Conservation (phyloP, 805 yeast species). For the Diddensiella transvaalensis region DNA sequence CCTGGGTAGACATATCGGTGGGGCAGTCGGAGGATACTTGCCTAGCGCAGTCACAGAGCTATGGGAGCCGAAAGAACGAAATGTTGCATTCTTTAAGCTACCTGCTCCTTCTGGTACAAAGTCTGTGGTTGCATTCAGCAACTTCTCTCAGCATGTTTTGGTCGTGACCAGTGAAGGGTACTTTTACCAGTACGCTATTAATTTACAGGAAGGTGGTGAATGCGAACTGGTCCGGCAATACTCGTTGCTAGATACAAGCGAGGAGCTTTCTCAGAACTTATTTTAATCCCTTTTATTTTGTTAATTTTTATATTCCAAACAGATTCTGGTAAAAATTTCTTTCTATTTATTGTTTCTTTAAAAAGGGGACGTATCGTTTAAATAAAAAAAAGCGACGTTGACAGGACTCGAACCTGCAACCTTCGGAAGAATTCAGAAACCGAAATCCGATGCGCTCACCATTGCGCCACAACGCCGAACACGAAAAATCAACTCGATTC, state of each 20-base stretch:
- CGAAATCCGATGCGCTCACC: slow-evolving; percentile 35
- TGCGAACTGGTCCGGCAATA: slow-evolving; percentile 76
- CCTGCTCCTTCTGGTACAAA: slow-evolving; percentile 37
- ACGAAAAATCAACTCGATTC: no score
- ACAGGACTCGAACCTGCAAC: slow-evolving; percentile 36
- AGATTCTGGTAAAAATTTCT: not conserved
- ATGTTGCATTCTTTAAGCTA: slow-evolving; percentile 83
- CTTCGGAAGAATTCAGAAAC: slow-evolving; percentile 28
- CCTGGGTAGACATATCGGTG: slow-evolving; percentile 25
- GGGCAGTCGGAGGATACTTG: slow-evolving; percentile 64
- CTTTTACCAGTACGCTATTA: slow-evolving; percentile 75
- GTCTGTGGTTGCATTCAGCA: slow-evolving; percentile 37
- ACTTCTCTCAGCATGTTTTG: slow-evolving; percentile 41
- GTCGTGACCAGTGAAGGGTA: slow-evolving; percentile 81
- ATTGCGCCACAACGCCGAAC: slow-evolving; percentile 32
- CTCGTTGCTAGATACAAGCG: slow-evolving; percentile 38
- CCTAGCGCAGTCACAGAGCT: slow-evolving; percentile 79
- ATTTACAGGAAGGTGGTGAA: slow-evolving; percentile 89
- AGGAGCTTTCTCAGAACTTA: slow-evolving; percentile 4
- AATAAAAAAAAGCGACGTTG: slow-evolving; percentile 27
- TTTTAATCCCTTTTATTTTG: slow-evolving; percentile 1
- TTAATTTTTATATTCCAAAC: slow-evolving; percentile 5
- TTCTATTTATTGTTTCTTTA: not conserved
- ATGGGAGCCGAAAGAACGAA: slow-evolving; percentile 77
- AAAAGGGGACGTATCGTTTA: no score